phyloP scores from a whole-genome alignment of 306 rosid species.

The Albizia julibrissin region DNA sequence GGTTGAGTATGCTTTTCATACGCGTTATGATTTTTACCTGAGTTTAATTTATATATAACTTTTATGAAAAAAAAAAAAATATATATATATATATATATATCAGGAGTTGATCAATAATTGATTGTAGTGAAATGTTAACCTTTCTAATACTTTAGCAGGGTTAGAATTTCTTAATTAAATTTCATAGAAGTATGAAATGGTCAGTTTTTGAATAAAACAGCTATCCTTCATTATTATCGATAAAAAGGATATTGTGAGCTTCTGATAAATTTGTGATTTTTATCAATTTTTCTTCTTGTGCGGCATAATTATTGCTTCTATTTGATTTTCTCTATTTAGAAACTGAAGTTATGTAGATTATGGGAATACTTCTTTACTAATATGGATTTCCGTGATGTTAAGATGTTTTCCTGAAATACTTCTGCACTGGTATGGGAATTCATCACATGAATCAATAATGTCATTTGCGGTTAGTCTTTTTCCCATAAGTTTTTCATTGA shows the following conservation, averaged over 20 bases:
- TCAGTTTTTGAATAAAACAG: background rate
- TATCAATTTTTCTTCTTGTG: background rate
- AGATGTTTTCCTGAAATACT: background rate
- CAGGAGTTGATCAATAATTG: background rate
- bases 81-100: background rate
- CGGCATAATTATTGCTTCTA: background rate
- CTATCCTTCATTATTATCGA: background rate
- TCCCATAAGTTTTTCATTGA: background rate
- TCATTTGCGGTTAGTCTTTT: background rate
- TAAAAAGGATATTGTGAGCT: background rate
- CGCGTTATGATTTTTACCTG: slow-evolving; percentile 6
- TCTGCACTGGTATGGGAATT: background rate
- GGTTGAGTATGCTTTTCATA: background rate
- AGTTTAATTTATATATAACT: background rate
- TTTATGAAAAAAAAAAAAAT: too few species aligned
- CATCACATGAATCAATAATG: background rate
- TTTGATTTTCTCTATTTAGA: background rate
- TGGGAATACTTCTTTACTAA: background rate
- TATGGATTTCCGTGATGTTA: background rate
- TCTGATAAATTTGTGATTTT: background rate
- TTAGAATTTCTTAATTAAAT: background rate
- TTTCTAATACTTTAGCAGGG: background rate
- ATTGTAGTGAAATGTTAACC: background rate
- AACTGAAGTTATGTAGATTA: background rate
- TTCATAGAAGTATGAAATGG: background rate